phyloP scores from a whole-genome alignment of 192 early-diverging fungal genomes.

The Gamsiella multidivaricata region DNA sequence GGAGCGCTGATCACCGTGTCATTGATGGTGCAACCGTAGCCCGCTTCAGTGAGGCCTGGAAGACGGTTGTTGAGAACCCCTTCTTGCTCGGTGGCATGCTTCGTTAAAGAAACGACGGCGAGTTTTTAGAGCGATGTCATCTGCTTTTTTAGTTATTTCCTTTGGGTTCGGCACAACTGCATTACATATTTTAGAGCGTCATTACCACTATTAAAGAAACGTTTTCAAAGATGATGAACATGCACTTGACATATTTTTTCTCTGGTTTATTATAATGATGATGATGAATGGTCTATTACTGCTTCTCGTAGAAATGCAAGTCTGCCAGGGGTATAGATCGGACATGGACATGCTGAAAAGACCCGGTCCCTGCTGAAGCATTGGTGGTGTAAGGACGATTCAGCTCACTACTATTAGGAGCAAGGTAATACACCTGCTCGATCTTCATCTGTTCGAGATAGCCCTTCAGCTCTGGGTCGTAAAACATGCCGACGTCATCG shows the following conservation, averaged over 20 bases:
- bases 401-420: slow-evolving; percentile 2
- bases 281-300: not conserved
- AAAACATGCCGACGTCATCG: slow-evolving; percentile 86
- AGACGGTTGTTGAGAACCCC: slow-evolving; percentile 87
- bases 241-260: not conserved
- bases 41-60: slow-evolving; percentile 88
- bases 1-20: slow-evolving; percentile 96
- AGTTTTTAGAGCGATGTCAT: not conserved
- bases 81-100: slow-evolving; percentile 76
- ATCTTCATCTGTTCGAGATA: slow-evolving; percentile 81
- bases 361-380: slow-evolving; percentile 9
- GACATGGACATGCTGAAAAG: slow-evolving; percentile 44
- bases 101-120: slow-evolving; percentile 44
- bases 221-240: too few relatives aligned
- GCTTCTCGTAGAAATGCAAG: slow-evolving; percentile 12
- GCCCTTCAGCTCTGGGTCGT: slow-evolving; percentile 69
- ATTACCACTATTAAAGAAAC: not conserved
- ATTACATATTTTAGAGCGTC: slow-evolving; percentile 1
- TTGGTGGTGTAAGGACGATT: slow-evolving; percentile 7
- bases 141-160: not conserved
- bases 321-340: slow-evolving; percentile 13
- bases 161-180: not conserved
- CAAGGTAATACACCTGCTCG: slow-evolving; percentile 62
- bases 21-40: slow-evolving; percentile 97
- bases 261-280: not conserved